phyloP scores from a whole-genome alignment of 2,329 filamentous ascomycete species.

The Chlorencoelia australis region DNA sequence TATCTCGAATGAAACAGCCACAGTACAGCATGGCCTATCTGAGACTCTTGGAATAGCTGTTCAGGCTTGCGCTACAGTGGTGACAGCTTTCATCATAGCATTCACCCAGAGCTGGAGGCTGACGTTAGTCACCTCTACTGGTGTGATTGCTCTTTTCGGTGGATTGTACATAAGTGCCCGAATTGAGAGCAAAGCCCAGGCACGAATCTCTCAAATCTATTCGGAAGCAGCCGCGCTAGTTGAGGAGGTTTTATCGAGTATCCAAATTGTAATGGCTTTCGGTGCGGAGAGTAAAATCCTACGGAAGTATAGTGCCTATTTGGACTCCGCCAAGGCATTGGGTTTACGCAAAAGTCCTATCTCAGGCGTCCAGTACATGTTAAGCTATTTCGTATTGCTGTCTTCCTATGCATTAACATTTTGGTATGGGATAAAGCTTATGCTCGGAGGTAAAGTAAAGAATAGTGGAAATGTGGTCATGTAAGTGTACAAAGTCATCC shows the following conservation, averaged over 20 bases:
- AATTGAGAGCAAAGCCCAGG: neutral
- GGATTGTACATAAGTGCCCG: neutral
- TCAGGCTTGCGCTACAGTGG: neutral
- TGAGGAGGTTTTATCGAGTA: neutral
- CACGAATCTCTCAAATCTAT: neutral
- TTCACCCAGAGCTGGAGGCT: neutral
- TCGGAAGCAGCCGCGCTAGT: neutral
- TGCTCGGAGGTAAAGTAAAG: slow-evolving; percentile 28
- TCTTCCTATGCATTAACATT: slow-evolving; percentile 46
- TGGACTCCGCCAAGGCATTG: slow-evolving; percentile 28
- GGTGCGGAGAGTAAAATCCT: neutral
- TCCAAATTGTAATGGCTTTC: neutral
- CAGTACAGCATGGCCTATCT: neutral
- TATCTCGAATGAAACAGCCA: neutral
- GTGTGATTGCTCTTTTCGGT: neutral
- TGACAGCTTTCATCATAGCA: neutral
- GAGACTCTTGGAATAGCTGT: neutral
- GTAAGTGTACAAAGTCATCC: neutral
- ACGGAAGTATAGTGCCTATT: neutral
- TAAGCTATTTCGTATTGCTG: slow-evolving; percentile 24
- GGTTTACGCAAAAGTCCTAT: slow-evolving; percentile 39
- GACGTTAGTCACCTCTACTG: neutral
- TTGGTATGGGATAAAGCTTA: slow-evolving; percentile 42
- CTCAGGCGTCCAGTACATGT: slow-evolving; percentile 38
- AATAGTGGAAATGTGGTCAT: slow-evolving; percentile 22